Base-by-base conservation (phyloP, 2,329 filamentous ascomycete genomes). In the Myriosclerotinia duriaeana region DNA sequence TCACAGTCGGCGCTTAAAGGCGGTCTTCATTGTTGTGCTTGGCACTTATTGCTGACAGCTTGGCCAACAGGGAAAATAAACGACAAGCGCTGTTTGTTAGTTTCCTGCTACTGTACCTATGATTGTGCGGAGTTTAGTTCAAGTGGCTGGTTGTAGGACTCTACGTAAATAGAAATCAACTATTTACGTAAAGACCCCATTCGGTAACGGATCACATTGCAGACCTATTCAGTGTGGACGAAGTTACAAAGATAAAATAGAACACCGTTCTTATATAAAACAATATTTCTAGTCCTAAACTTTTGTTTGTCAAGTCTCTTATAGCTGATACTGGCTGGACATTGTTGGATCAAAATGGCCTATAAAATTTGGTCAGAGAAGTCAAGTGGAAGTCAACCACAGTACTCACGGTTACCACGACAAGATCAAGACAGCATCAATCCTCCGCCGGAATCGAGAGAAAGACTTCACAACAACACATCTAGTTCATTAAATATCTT, bases 381-480 rank as follows among this genome's bases (percentile, higher is more conserved):
- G 12, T 34, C 26, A 15, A 34, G 26, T 26, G 55, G 11, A 36
- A n/a, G 17, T 9, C 30, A n/a, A 36, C 55, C 55, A 46, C 56
- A 48, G 17, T 59, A 59, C 42, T 59, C 56, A 5, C 42, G 11
- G 7, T 48, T 59, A 20, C 26, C 56, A 36, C 42, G 48, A 48
- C 42, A 48, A 46, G 42, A 34, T 15, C 42, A 48, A 46, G 42
- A 34, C 9, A 42, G 46, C 17, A 46, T 9, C 17, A n/a, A 22
- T 6, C 26, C 22, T 11, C 38, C 8, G 11, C 30, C 56, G 20
- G 26, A n/a, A 48, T 52, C 63, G 22, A 52, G 20, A 26, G 36
- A 42, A n/a, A 20, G 7, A 48, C 20, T 48, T n/a, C 44, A 48
- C 3, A 0, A 7, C 7, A 11, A 48, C 6, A 34, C 22, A 30